Evolutionary conservation across 2,329 filamentous ascomycete species (phyloP).

Genomic region (Thelonectria blattea): DNA sequence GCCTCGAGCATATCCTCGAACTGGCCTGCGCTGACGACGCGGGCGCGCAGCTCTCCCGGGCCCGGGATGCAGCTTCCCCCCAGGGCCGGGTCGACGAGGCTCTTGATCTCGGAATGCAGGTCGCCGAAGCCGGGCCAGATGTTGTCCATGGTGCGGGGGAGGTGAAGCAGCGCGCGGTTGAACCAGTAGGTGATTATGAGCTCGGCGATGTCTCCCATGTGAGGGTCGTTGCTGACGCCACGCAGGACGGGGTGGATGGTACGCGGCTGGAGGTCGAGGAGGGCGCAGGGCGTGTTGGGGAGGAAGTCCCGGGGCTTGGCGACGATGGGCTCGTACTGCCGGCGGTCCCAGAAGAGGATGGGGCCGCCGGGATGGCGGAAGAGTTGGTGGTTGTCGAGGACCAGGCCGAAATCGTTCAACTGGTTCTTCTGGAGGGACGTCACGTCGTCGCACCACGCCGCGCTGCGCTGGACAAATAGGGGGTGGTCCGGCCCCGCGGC

Average conservation of each 20-base stretch:
- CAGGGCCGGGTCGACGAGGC: constrained; percentile 52
- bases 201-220: constrained; percentile 58
- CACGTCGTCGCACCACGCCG: constrained; percentile 43
- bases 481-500: constrained; percentile 27
- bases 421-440: constrained; percentile 40
- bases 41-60: constrained; percentile 50
- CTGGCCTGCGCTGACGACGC: constrained; percentile 60
- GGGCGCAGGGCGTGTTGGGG: constrained; percentile 61
- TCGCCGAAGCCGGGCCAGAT: constrained; percentile 67
- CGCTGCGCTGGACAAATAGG: constrained; percentile 40
- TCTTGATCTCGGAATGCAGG: constrained; percentile 55
- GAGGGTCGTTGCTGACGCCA: constrained; percentile 44
- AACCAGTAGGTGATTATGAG: constrained; percentile 53
- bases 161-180: constrained; percentile 49
- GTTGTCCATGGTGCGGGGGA: constrained; percentile 54
- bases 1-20: constrained; percentile 63
- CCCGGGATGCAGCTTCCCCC: constrained; percentile 54
- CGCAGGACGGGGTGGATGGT: constrained; percentile 55
- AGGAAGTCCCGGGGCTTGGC: constrained; percentile 67
- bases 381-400: constrained; percentile 61
- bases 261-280: constrained; percentile 73
- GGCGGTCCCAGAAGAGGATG: constrained; percentile 70
- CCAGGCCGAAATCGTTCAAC: constrained; percentile 45
- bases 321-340: constrained; percentile 72
- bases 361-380: constrained; percentile 54